Evolutionary conservation across 768 basidiomycete species (phyloP).

Genomic region (Boletus subparvulus): DNA sequence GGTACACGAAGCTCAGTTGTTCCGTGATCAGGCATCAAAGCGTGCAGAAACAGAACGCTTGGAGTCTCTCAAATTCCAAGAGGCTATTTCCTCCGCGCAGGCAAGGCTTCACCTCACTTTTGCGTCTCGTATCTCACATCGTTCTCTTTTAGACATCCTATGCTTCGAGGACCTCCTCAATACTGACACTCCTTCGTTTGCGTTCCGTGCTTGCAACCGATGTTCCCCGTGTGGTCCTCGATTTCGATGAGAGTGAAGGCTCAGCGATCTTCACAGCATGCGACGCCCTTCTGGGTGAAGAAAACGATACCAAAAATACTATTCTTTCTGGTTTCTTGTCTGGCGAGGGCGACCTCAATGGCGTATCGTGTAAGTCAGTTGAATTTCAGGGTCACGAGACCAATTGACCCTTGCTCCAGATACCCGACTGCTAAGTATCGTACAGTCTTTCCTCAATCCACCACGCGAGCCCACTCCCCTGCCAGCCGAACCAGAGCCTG

Average conservation of each 20-base stretch:
- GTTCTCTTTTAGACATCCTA: slow-evolving; percentile 41
- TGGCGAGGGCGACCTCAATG: slow-evolving; percentile 58
- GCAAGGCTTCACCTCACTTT: slow-evolving; percentile 35
- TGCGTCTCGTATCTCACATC: neutral
- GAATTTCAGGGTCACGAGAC: slow-evolving; percentile 1
- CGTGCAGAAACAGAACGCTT: slow-evolving; percentile 55
- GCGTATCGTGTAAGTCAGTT: slow-evolving; percentile 57
- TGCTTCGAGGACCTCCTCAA: slow-evolving; percentile 43
- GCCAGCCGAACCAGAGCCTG: slow-evolving; percentile 33
- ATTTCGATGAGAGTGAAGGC: slow-evolving; percentile 52
- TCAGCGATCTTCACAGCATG: slow-evolving; percentile 52
- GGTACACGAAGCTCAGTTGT: slow-evolving; percentile 64
- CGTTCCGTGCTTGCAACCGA: slow-evolving; percentile 49
- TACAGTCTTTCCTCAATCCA: slow-evolving; percentile 51
- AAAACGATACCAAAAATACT: slow-evolving; percentile 48
- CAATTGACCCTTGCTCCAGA: slow-evolving; percentile 40
- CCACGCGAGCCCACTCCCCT: slow-evolving; percentile 34
- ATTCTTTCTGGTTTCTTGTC: slow-evolving; percentile 56
- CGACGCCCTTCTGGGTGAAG: slow-evolving; percentile 57
- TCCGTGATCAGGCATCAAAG: slow-evolving; percentile 53
- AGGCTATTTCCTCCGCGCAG: slow-evolving; percentile 58
- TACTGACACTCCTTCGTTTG: slow-evolving; percentile 61
- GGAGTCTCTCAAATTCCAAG: slow-evolving; percentile 53
- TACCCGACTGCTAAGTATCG: slow-evolving; percentile 59
- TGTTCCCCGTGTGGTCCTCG: slow-evolving; percentile 41